Evolutionary conservation across 2,329 filamentous ascomycete genomes (phyloP), one percentile per base, ranked within the genome.

Genomic region (Sordariomycetes sp.): DNA sequence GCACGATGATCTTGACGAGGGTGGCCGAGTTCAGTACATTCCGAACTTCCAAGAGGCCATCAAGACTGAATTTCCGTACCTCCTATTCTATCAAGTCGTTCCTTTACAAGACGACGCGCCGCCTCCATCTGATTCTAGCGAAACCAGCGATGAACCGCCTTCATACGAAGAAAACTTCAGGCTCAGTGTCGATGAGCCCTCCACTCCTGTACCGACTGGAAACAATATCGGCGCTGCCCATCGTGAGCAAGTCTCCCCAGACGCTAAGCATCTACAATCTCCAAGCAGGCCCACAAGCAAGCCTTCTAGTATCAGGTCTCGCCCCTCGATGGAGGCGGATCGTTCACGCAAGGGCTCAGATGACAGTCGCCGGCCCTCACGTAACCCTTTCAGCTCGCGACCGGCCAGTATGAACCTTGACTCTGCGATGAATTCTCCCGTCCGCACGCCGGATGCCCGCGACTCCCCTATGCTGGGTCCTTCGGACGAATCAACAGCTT

Each of bases 81-180:
- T 96, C 6, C 66, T 98, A 0, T 96, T 96, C 57, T 98, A 95
- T 50, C 90, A 95, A 55, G 85, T 96, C 26, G 74, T 93, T 20
- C 88, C 90, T 0, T 86, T 93, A 48, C 75, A 86, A 20, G 83
- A 88, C 36, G 72, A 82, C 7, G 63, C 66, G 2, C 58, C 63
- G 10, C n/a, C n/a, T n/a, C n/a, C n/a, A n/a, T n/a, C n/a, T n/a
- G n/a, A n/a, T n/a, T 68, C 69, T 5, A 61, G 63, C 0, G 65
- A 68, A 6, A 58, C 58, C 29, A 65, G 59, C 2, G 61, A 66
- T 21, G 66, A 67, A 21, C 76, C 75, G 4, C 76, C 76, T 2
- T 74, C 75, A 2, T 81, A 81, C 44, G n/a, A n/a, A n/a, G 61
- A 68, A 31, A 68, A 73, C 34, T 66, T 66, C 8, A 64, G 64